Base-by-base conservation (phyloP, 202 grass and related monocot genomes). In the Musa balbisiana region DNA sequence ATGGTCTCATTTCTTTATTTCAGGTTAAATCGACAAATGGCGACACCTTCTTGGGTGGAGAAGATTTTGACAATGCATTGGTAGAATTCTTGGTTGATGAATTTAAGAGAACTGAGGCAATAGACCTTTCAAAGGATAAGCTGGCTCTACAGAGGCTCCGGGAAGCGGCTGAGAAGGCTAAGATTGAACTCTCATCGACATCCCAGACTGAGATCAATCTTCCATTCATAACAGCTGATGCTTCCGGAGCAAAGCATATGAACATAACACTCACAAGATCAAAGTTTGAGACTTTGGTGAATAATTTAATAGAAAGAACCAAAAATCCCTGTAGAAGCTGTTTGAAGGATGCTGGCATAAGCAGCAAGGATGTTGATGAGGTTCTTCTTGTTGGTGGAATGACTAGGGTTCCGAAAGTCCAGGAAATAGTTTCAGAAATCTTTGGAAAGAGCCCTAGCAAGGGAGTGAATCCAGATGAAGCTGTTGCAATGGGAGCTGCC, bases 381-480 rank as follows among this genome's bases (percentile, higher is more conserved):
- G 64, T 78, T 56, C 76, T 78, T 78, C 24, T 69, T 33, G 74
- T 77, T 52, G 74, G 74, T 26, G 74, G 74, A 64, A 77, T 77
- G 74, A 77, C 74, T 11, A 77, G 74, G 52, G 74, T 77, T 25
- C 74, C 74, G 25, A 77, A 77, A 77, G 74, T 77, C 10, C 74
- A 77, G 33, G 74, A 77, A 66, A 24, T 78, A 29, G 76, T 78
- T 78, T 54, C 64, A 53, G 76, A 69, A 49, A 78, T 78, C 51
- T 78, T 78, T 78, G 76, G 76, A 17, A 68, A 78, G 62, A 53
- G 49, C 64, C 76, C 76, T 26, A 78, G 76, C 64, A 78, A 78
- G 76, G 76, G 76, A 56, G 76, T 69, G 13, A 78, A 78, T 78
- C 76, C 76, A 49, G 76, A 78, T 78, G 76, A 78, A 68, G 62